Percentiles rank a stretch among this genome's conserved stretches.
These are phyloP conservation scores for Puccinia coronata DNA, from an alignment of 1,284 basidiomycete genomes.

Conservation along the genomic window DNA sequence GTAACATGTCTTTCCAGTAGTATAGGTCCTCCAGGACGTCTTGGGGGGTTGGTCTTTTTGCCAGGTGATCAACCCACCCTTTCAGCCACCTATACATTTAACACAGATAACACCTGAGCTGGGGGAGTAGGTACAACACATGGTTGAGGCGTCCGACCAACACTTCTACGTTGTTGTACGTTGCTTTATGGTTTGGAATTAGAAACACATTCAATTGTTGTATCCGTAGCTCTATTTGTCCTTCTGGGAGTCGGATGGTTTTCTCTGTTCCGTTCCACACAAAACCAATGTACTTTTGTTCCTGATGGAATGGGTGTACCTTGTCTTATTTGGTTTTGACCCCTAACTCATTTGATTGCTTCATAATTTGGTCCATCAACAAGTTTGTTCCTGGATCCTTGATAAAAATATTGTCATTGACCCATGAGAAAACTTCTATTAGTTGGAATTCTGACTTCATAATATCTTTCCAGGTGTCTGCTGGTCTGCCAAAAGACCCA, in stretches of 20 bases:
- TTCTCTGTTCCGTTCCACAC: not conserved
- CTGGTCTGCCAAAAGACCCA: not conserved
- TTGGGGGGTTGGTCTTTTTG: not conserved
- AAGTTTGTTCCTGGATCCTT: not conserved
- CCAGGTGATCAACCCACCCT: not conserved
- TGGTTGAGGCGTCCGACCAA: not conserved
- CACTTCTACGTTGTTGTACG: not conserved
- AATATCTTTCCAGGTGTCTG: not conserved
- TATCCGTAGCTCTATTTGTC: not conserved
- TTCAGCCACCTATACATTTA: not conserved
- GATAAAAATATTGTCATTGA: slow-evolving; percentile 7
- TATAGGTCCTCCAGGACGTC: not conserved
- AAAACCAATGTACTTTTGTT: slow-evolving; percentile 1
- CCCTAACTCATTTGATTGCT: not conserved
- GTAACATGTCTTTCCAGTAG: not conserved
- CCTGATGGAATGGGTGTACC: not conserved
- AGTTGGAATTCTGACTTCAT: not conserved
- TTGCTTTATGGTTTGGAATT: no score
- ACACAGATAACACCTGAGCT: not conserved
- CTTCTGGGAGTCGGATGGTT: not conserved
- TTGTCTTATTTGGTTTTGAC: not conserved
- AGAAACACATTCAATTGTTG: not conserved
- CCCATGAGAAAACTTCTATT: not conserved
- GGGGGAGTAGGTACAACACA: not conserved
- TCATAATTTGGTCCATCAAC: not conserved